Evolutionary conservation across 1,284 basidiomycete species (phyloP).

Genomic region (Puccinia horiana): DNA sequence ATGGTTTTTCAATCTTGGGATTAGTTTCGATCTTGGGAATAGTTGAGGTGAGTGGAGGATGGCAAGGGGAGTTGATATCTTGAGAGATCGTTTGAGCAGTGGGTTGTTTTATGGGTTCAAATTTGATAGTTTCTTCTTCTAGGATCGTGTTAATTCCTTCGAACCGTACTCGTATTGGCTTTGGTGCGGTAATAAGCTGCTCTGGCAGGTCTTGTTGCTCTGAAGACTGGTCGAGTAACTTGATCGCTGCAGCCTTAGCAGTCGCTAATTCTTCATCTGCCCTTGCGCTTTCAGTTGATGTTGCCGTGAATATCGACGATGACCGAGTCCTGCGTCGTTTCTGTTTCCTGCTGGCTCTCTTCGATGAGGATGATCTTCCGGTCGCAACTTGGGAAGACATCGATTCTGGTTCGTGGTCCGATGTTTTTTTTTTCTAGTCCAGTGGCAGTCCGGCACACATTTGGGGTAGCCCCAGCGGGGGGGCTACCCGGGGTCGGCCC

Average conservation of each 20-base stretch:
- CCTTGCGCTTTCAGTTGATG: neutral
- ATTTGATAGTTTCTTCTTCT: neutral
- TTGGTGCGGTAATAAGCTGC: neutral
- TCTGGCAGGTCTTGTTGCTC: neutral
- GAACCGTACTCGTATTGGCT: neutral
- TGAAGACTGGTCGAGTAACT: slow-evolving; percentile 31
- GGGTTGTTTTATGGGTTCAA: neutral
- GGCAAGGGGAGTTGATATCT: neutral
- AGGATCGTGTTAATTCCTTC: neutral
- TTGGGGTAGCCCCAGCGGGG: no score
- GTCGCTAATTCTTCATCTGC: slow-evolving; percentile 31
- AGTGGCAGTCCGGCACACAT: no score
- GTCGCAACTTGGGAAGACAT: neutral
- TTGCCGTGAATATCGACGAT: slow-evolving; percentile 14
- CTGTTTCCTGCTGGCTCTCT: slow-evolving; percentile 19
- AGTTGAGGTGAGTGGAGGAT: neutral
- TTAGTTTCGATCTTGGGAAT: no score
- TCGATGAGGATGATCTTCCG: neutral
- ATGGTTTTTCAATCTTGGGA: neutral
- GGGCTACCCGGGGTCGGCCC: no score
- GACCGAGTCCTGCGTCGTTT: slow-evolving; percentile 19
- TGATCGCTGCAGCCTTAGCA: slow-evolving; percentile 40
- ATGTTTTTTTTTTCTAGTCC: no score
- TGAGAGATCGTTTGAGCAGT: neutral
- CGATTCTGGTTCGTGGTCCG: no score